These are phyloP conservation scores for Fusarium brevicatenulatum DNA, from an alignment of 2,329 filamentous ascomycete species.

Conservation along the genomic window DNA sequence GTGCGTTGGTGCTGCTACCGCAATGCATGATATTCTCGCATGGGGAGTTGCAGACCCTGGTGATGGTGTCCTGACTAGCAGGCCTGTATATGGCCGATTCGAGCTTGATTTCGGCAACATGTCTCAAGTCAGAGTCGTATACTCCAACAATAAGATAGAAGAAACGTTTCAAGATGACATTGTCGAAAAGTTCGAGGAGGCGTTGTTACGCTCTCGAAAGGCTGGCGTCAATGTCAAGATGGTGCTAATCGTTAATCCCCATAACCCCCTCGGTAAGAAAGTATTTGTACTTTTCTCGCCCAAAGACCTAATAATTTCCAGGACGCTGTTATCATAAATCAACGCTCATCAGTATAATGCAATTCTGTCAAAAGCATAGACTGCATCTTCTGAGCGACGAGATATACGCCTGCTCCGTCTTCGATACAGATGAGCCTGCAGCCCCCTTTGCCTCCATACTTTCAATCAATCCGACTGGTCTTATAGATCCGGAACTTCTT, in stretches of 20 bases:
- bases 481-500: conserved; percentile 60
- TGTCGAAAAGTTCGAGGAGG: conserved; percentile 57
- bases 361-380: conserved; percentile 59
- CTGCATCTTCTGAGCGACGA: conserved; percentile 68
- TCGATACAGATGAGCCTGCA: conserved; percentile 48
- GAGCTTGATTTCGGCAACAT: conserved; percentile 59
- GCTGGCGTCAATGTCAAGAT: conserved; percentile 55
- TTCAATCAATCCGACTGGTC: conserved; percentile 53
- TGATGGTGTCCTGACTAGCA: conserved; percentile 53
- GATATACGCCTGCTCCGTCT: conserved; percentile 65
- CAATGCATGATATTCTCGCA: conserved; percentile 53
- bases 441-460: conserved; percentile 60
- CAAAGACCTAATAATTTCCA: conserved; percentile 32
- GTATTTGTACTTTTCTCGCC: not conserved
- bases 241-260: conserved; percentile 63
- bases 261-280: conserved; percentile 60
- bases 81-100: conserved; percentile 60
- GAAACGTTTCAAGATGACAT: conserved; percentile 57
- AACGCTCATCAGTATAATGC: conserved; percentile 56
- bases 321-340: conserved; percentile 56
- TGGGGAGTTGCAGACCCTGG: conserved; percentile 52
- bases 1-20: conserved; percentile 50
- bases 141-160: conserved; percentile 55
- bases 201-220: conserved; percentile 49
- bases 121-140: conserved; percentile 55